Evolutionary conservation across 2,329 filamentous ascomycete species (phyloP).

Genomic region (Penicillium nordicum): DNA sequence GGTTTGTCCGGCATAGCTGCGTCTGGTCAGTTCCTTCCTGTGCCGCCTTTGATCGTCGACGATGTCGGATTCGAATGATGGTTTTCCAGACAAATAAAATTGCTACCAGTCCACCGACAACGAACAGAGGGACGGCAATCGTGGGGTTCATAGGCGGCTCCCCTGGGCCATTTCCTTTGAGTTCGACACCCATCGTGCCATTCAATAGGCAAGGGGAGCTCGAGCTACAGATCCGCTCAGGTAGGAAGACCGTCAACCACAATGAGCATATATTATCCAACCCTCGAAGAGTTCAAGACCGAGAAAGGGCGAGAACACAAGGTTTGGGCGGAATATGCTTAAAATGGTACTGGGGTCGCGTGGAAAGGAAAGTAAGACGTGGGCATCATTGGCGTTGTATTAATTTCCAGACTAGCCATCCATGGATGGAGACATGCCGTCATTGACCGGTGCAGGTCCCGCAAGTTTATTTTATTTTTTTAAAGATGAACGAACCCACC

Average conservation of each 20-base stretch:
- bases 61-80: constrained; percentile 24
- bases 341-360: not conserved
- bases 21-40: constrained; percentile 22
- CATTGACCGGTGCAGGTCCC: constrained; percentile 20
- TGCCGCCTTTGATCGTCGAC: constrained; percentile 21
- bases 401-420: not conserved
- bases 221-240: constrained; percentile 1
- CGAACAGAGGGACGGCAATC: constrained; percentile 32
- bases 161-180: constrained; percentile 23
- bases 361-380: constrained; percentile 3
- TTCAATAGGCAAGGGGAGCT: constrained; percentile 1
- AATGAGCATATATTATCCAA: constrained; percentile 12
- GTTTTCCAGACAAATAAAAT: constrained; percentile 26
- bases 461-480: constrained; percentile 3
- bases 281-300: constrained; percentile 7
- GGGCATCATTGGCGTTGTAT: constrained; percentile 15
- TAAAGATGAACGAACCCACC: constrained; percentile 12
- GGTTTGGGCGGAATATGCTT: not conserved
- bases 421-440: constrained; percentile 21
- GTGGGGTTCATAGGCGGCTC: constrained; percentile 33
- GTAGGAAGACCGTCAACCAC: constrained; percentile 10
- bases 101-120: constrained; percentile 24
- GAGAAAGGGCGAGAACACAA: not conserved
- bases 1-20: constrained; percentile 15
- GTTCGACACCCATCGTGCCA: constrained; percentile 33